phyloP scores from a whole-genome alignment of 2,329 filamentous ascomycete species.

The Pestalotiopsis sp. region DNA sequence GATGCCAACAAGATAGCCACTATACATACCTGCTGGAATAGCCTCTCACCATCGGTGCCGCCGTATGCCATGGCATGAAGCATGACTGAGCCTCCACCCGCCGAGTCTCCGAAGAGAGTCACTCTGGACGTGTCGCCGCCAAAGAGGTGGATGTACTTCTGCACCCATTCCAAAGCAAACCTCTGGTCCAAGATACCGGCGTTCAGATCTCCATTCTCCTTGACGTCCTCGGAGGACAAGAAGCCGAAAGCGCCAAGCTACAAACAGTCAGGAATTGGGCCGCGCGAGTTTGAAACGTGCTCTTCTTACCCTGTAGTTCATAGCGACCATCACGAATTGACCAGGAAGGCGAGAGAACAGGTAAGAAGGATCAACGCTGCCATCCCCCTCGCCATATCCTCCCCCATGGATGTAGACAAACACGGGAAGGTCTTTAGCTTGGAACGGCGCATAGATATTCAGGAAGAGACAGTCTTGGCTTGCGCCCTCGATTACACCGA shows the following conservation, averaged over 20 bases:
- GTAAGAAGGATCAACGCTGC: background rate
- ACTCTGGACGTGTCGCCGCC: constrained; percentile 55
- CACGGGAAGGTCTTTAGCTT: constrained; percentile 39
- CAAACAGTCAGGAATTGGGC: background rate
- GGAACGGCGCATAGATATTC: constrained; percentile 45
- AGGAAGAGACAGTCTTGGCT: constrained; percentile 52
- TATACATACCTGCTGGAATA: constrained; percentile 47
- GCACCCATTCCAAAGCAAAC: constrained; percentile 55
- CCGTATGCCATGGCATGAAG: constrained; percentile 51
- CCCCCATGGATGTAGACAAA: constrained; percentile 48
- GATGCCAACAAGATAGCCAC: constrained; percentile 53
- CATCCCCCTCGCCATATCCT: background rate
- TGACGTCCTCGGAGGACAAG: constrained; percentile 5
- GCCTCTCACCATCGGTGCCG: constrained; percentile 38
- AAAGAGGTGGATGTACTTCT: constrained; percentile 52
- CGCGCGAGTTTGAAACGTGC: no score
- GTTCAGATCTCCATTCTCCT: background rate
- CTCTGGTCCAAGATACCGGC: constrained; percentile 22
- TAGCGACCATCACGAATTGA: background rate
- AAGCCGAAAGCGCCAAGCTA: constrained; percentile 8
- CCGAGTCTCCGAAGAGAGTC: constrained; percentile 55
- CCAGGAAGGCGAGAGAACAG: background rate
- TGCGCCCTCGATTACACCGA: constrained; percentile 22
- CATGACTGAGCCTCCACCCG: constrained; percentile 53
- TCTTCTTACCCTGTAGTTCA: constrained; percentile 1